Evolutionary conservation across 129 eudicot species (phyloP), one percentile per base, ranked within the genome.

Genomic region (Lactuca sativa): DNA sequence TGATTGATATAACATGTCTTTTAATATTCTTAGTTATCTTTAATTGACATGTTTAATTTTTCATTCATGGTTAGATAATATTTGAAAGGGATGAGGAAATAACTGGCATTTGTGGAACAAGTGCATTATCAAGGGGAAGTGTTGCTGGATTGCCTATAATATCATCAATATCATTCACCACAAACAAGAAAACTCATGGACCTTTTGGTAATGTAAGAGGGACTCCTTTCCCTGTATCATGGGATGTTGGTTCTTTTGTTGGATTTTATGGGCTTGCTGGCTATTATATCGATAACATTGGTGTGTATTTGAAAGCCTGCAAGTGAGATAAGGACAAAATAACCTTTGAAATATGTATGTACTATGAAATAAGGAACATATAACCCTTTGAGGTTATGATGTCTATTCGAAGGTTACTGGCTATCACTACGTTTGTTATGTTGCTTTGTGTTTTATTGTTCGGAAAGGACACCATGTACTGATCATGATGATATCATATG

Each of bases 181-280:
- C 74, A 1, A 56, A 69, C 55, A 69, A 56, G 25, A 56, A 13
- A 12, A 56, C 30, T 0, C 41, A 55, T 12, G 74, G 74, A 40
- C 55, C 64, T 9, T 69, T 15, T 69, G 74, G 74, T 34, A 1
- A 6, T 6, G 55, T 11, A 67, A 53, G 62, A 67, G 62, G 72
- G 34, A 34, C 16, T 5, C 36, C 51, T 15, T 67, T 52, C 8
- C 33, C 33, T 6, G 33, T 67, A 67, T 16, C 47, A 34, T 67
- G 62, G 72, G 18, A 53, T 7, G 49, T 32, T n/a, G 60, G 72
- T 52, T 67, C 72, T 7, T 33, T 52, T 67, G 72, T 33, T 9
- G 72, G 72, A n/a, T 67, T 52, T 25, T 25, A 25, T 25, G 30
- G 30, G 30, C 30, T 25, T 25, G 30, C 30, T 25, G 30, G 30